Conservation (phyloP, 2,329 filamentous ascomycete species). For the Claviceps arundinis region DNA sequence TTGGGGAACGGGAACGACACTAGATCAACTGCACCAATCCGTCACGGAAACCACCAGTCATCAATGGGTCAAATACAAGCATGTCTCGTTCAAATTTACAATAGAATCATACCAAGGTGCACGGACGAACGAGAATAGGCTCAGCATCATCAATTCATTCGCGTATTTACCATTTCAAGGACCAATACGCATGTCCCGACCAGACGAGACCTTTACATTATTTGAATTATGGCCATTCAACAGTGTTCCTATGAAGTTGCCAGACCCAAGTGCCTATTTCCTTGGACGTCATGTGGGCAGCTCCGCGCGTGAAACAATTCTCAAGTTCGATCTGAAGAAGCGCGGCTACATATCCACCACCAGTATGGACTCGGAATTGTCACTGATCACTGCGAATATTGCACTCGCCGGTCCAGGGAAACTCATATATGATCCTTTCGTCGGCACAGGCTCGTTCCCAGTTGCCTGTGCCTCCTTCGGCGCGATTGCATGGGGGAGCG, state of each 20-base stretch:
- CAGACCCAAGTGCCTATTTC: conserved; percentile 47
- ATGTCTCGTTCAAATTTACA: conserved; percentile 66
- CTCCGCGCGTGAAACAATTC: conserved; percentile 53
- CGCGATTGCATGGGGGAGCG: conserved; percentile 68
- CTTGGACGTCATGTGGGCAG: conserved; percentile 59
- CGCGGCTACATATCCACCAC: conserved; percentile 88
- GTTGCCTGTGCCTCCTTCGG: conserved; percentile 86
- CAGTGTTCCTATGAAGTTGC: conserved; percentile 31
- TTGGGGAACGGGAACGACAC: conserved; percentile 62
- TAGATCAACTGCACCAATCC: conserved; percentile 54
- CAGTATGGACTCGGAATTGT: conserved; percentile 91
- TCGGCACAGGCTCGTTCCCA: conserved; percentile 87
- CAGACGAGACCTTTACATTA: conserved; percentile 63
- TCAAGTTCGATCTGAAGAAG: conserved; percentile 83
- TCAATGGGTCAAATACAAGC: conserved; percentile 53
- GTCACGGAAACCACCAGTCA: conserved; percentile 45
- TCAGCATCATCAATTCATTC: conserved; percentile 72
- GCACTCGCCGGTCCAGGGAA: conserved; percentile 71
- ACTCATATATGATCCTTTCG: conserved; percentile 88
- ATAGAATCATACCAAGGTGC: conserved; percentile 74
- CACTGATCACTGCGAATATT: conserved; percentile 83
- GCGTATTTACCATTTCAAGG: conserved; percentile 66
- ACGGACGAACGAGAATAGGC: conserved; percentile 47
- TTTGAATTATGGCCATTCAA: conserved; percentile 67
- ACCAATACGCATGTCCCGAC: conserved; percentile 59